Percentiles rank a stretch among this genome's conserved stretches.
phyloP scores from a whole-genome alignment of 1,284 basidiomycete species.

The Cryptococcus neoformans region DNA sequence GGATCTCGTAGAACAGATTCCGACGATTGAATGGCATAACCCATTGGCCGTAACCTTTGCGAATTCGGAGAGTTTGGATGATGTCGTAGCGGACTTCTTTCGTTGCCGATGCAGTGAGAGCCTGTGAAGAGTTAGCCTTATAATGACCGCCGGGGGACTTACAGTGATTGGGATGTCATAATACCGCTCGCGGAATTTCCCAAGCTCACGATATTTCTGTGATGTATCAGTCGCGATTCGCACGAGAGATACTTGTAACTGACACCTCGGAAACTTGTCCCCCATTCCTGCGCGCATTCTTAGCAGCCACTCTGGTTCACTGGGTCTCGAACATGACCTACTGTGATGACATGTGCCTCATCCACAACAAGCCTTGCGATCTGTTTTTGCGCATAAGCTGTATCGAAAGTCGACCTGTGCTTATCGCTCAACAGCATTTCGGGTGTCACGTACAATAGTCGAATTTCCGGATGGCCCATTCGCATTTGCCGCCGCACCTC shows the following conservation, averaged over 20 bases:
- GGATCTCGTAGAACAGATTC: constrained; percentile 72
- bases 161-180: constrained; percentile 76
- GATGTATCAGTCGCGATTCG: not conserved
- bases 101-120: constrained; percentile 49
- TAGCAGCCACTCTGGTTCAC: not conserved
- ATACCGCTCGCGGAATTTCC: constrained; percentile 65
- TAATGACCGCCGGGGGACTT: constrained; percentile 13
- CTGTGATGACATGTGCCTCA: constrained; percentile 87
- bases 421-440: constrained; percentile 63
- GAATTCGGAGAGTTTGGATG: constrained; percentile 61
- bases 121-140: constrained; percentile 19
- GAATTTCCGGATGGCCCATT: constrained; percentile 59
- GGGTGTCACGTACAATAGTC: constrained; percentile 75
- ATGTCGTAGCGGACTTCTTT: constrained; percentile 70
- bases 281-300: constrained; percentile 65
- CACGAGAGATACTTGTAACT: not conserved
- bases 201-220: constrained; percentile 65
- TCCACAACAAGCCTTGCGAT: constrained; percentile 73
- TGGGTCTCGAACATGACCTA: constrained; percentile 37
- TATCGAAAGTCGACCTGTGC: constrained; percentile 57
- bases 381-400: constrained; percentile 57
- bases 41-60: constrained; percentile 58
- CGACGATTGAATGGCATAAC: constrained; percentile 73
- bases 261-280: constrained; percentile 66
- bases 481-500: constrained; percentile 62